These are phyloP conservation scores for Allantophomopsis cytisporea DNA, from an alignment of 2,329 filamentous ascomycete genomes.

Conservation along the genomic window DNA sequence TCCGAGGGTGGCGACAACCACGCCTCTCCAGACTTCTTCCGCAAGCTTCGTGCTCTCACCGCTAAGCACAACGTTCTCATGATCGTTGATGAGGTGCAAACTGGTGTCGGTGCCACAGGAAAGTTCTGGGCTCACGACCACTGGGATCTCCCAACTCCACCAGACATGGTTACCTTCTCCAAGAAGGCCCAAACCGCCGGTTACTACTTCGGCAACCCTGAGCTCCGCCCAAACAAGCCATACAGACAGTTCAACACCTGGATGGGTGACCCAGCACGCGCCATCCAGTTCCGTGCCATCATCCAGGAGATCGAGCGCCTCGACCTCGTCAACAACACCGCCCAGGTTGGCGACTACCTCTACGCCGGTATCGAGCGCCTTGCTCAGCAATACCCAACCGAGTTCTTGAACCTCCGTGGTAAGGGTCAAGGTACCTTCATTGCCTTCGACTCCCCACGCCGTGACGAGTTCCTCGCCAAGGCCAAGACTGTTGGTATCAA, in stretches of 20 bases:
- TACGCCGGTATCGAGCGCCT: conserved; percentile 51
- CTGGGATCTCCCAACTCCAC: conserved; percentile 59
- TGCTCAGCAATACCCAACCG: conserved; percentile 48
- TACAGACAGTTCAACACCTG: conserved; percentile 83
- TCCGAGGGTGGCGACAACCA: conserved; percentile 79
- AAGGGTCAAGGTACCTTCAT: conserved; percentile 70
- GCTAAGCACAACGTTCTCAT: conserved; percentile 56
- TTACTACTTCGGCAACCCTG: conserved; percentile 69
- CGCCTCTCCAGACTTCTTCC: conserved; percentile 68
- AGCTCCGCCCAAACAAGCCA: conserved; percentile 64
- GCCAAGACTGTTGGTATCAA: conserved; percentile 64
- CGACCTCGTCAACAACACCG: conserved; percentile 54
- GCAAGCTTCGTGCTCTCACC: conserved; percentile 58
- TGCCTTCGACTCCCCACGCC: conserved; percentile 60
- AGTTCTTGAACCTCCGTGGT: conserved; percentile 62
- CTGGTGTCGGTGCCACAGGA: conserved; percentile 71
- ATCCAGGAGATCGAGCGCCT: conserved; percentile 60
- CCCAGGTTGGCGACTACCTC: conserved; percentile 47
- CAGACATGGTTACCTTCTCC: conserved; percentile 79
- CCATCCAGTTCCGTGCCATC: conserved; percentile 65
- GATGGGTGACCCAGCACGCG: conserved; percentile 73
- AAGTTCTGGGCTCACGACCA: conserved; percentile 84
- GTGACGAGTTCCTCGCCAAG: conserved; percentile 55
- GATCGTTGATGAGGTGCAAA: conserved; percentile 79
- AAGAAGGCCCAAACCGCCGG: conserved; percentile 81